Evolutionary conservation across 2,329 filamentous ascomycete genomes (phyloP), one percentile per base, ranked within the genome.

Genomic region (Calonectria henricotiae): DNA sequence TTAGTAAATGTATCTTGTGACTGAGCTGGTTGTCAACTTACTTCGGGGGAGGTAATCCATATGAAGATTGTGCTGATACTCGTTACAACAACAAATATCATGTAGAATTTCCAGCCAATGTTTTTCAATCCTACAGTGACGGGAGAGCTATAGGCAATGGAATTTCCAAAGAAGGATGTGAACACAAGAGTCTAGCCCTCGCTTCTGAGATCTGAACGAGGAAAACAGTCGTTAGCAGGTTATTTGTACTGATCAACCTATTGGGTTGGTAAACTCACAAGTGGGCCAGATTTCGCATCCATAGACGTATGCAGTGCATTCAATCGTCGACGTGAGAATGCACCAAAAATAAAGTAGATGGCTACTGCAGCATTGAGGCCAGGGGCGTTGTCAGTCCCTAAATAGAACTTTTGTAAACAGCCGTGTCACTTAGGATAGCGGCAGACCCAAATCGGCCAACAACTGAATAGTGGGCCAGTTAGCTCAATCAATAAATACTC

Each of bases 41-140:
- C 69, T 54, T 78, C 75, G 1, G 73, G 74, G 43, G 74, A 74
- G 9, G 74, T 73, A 67, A 79, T 67, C 20, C 55, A 78, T 37
- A 72, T 78, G 35, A 78, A 75, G 20, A 81, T 78, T 74, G 71
- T 67, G 46, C 66, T 67, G 15, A 66, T 51, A n/a, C 72, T 54
- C 4, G 62, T 71, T 54, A 73, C 70, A 17, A 65, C 72, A 12
- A 74, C 78, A 25, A 78, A 77, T 17, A 79, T 77, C 61, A 75
- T 65, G 47, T 76, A 76, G 20, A 71, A 71, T 60, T 67, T 72
- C 74, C 74, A 76, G 41, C 71, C 68, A 27, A 76, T 76, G 54
- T 68, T 75, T 35, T 71, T 70, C 37, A 76, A 46, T 3, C 71
- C 74, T 27, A 73, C 63, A 11, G 73, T 67, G 1, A 70, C 69